Base-by-base conservation (phyloP, 768 basidiomycete species). In the Fomitopsis pulvina region DNA sequence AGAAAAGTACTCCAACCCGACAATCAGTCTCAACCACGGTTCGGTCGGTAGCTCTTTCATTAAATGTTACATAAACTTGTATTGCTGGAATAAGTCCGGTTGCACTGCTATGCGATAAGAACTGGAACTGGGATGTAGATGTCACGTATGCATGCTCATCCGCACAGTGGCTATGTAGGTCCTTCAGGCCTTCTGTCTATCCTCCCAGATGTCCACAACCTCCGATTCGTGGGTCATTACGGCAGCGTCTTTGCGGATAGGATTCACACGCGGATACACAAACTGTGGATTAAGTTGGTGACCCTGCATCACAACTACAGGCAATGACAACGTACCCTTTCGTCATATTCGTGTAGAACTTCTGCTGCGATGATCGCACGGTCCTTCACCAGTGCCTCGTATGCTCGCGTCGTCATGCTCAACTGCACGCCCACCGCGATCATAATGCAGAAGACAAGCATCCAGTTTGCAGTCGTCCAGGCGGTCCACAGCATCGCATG, bases 151-250 rank as follows among this genome's bases (percentile, higher is more conserved):
- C n/a, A n/a, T n/a, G n/a, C n/a, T n/a, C n/a, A n/a, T n/a, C n/a
- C n/a, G n/a, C n/a, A n/a, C n/a, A n/a, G n/a, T n/a, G n/a, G n/a
- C n/a, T n/a, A n/a, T n/a, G n/a, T n/a, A n/a, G n/a, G n/a, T n/a
- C n/a, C n/a, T n/a, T n/a, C n/a, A n/a, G 41, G 9, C 41, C 41
- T 24, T 18, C 21, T 16, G 47, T 39, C 37, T 40, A 39, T 40
- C 20, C 52, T 80, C 76, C 76, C 75, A 80, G 26, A 78, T 57
- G 55, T 78, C 73, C 8, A 87, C 77, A 54, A 88, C 75, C 71
- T 92, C 90, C 1, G 85, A 78, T 60, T 92, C 75, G 63, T 90
- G 82, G 2, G 90, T 92, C 88, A 89, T 90, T 24, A 89, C 85
- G 3, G 84, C 81, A 1, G 80, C 87, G 55, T 92, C 90, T 51